Base-by-base conservation (phyloP, 768 basidiomycete genomes). In the Suillus luteus region DNA sequence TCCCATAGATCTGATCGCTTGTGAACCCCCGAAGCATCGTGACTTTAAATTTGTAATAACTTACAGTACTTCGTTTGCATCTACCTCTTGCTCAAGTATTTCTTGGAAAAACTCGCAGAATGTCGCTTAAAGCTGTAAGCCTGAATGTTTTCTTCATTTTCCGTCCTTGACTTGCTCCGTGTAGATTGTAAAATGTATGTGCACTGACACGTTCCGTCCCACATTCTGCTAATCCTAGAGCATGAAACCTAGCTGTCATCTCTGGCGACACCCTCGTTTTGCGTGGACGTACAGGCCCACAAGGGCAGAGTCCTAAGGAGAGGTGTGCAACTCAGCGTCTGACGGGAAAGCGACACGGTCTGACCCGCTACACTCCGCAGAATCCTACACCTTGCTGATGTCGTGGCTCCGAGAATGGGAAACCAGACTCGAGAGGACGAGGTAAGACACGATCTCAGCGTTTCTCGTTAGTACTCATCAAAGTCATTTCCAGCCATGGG, bases 221-320 rank as follows among this genome's bases (percentile, higher is more conserved):
- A 52, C 54, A 14, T 44, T 65, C 62, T 59, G 62, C 71, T 73
- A 65, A 70, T 66, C 65, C 62, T 65, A 40, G 57, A 68, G 63
- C 68, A 72, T 74, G 57, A 66, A 68, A 52, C 14, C 61, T 74
- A 95, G 95, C 92, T 72, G 93, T 92, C 69, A 85, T 93, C 66
- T 96, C 95, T 51, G 95, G 93, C 43, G 95, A 96, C 76, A 91
- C 94, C 48, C 85, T 96, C 63, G 83, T 96, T 63, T 80, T 97
- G 61, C 88, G 95, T 76, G 89, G 85, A 67, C 84, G 86, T 65
- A 86, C 85, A 46, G 89, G 87, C 41, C 84, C 89, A 1, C 91
- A 92, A 72, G 94, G 95, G 9, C 93, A 95, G 75, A 86, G 89
- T 62, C 88, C 93, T 1, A 96, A 96, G 80, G 95, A 97, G 78